These are phyloP conservation scores for Hyphopichia burtonii DNA, from an alignment of 1,139 yeast genomes.

Conservation along the genomic window DNA sequence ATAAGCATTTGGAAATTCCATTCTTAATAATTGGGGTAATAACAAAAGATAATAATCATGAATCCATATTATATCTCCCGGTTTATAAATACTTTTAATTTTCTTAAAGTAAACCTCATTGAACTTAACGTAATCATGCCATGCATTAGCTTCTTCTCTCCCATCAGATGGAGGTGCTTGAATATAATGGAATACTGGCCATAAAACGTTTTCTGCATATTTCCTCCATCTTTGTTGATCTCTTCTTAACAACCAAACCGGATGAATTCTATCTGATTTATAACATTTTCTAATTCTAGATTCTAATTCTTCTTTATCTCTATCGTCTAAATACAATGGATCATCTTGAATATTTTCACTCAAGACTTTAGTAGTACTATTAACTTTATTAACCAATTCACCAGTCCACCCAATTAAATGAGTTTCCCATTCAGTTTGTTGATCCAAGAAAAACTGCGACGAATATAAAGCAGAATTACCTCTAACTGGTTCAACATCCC, in stretches of 20 bases:
- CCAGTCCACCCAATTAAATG: conserved; percentile 96
- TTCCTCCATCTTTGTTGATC: conserved; percentile 79
- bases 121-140: conserved; percentile 88
- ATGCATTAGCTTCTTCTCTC: conserved; percentile 69
- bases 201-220: conserved; percentile 85
- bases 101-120: conserved; percentile 88
- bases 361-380: conserved; percentile 12
- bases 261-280: conserved; percentile 59
- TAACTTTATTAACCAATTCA: conserved; percentile 53
- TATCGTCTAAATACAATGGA: conserved; percentile 59
- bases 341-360: conserved; percentile 45
- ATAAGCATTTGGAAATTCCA: conserved; percentile 75
- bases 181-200: conserved; percentile 96
- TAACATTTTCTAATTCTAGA: conserved; percentile 41
- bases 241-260: conserved; percentile 79
- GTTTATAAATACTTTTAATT: conserved; percentile 67
- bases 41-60: conserved; percentile 88
- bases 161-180: conserved; percentile 69
- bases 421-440: conserved; percentile 79
- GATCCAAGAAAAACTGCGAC: conserved; percentile 62
- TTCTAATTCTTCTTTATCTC: conserved; percentile 53
- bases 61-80: conserved; percentile 94
- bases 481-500: conserved; percentile 64
- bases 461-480: conserved; percentile 88
- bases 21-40: conserved; percentile 81